A percentile compares a stretch with the other conserved stretches of the same genome.
Evolutionary conservation across 2,329 filamentous ascomycete genomes (phyloP).

Genomic region (Ceratocystis colombiana): DNA sequence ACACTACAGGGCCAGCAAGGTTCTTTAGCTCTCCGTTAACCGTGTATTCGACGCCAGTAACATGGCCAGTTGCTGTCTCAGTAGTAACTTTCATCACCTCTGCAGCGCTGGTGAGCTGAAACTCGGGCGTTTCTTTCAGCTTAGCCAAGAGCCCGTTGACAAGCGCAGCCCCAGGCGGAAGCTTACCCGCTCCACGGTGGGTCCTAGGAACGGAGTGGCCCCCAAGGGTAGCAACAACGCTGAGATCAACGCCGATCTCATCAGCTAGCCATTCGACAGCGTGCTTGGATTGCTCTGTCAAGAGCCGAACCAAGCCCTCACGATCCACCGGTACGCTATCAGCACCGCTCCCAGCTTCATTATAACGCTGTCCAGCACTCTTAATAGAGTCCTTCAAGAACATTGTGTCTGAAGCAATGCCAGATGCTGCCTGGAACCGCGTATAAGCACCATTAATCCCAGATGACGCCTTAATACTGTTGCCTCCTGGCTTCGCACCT

Average conservation of each 20-base stretch:
- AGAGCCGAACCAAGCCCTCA: conserved; percentile 38
- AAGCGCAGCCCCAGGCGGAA: conserved; percentile 51
- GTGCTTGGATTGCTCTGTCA: conserved; percentile 40
- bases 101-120: conserved; percentile 43
- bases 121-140: conserved; percentile 41
- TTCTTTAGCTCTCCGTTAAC: conserved; percentile 32
- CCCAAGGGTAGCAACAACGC: conserved; percentile 48
- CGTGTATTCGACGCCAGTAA: conserved; percentile 45
- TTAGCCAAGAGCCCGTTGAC: conserved; percentile 44
- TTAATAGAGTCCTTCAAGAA: conserved; percentile 49
- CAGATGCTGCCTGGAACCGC: conserved; percentile 40
- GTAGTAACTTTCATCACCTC: conserved; percentile 44
- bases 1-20: conserved; percentile 46
- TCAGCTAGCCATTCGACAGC: conserved; percentile 49
- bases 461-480: conserved; percentile 57
- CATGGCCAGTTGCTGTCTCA: conserved; percentile 28
- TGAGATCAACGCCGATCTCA: conserved; percentile 48
- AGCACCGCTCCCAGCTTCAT: conserved; percentile 12
- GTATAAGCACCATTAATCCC: conserved; percentile 56
- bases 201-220: conserved; percentile 49
- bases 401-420: conserved; percentile 30
- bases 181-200: conserved; percentile 46
- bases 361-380: conserved; percentile 43
- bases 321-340: conserved; percentile 29
- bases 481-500: conserved; percentile 50